Evolutionary conservation across 2,329 filamentous ascomycete species (phyloP).

Genomic region (Thermothelomyces thermophilus): DNA sequence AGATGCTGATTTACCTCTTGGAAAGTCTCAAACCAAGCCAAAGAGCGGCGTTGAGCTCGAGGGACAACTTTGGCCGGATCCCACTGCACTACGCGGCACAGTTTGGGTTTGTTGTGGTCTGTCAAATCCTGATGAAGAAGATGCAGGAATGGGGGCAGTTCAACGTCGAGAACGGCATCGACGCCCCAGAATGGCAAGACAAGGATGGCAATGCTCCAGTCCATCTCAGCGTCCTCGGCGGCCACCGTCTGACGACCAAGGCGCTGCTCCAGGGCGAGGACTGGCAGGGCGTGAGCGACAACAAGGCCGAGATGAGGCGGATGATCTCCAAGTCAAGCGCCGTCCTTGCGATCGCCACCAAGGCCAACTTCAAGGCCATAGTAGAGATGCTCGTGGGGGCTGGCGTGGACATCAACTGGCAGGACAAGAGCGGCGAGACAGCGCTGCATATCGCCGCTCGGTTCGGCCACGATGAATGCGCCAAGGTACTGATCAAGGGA

Average conservation of each 20-base stretch:
- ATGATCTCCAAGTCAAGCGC: conserved; percentile 75
- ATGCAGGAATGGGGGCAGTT: conserved; percentile 90
- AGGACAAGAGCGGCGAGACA: conserved; percentile 83
- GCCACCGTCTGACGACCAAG: conserved; percentile 79
- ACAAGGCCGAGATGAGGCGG: conserved; percentile 59
- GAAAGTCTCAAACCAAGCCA: conserved; percentile 64
- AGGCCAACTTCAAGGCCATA: conserved; percentile 77
- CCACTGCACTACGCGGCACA: conserved; percentile 92
- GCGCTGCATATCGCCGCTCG: conserved; percentile 87
- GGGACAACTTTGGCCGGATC: conserved; percentile 73
- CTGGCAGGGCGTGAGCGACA: conserved; percentile 58
- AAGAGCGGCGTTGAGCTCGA: conserved; percentile 57
- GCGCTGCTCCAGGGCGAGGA: conserved; percentile 74
- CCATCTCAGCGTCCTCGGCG: conserved; percentile 86
- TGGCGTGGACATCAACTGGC: conserved; percentile 88
- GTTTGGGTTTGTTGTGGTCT: conserved; percentile 88
- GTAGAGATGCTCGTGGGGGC: conserved; percentile 83
- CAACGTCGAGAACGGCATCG: conserved; percentile 76
- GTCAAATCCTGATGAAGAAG: conserved; percentile 75
- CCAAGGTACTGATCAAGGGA: conserved; percentile 66
- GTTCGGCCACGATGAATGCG: conserved; percentile 78
- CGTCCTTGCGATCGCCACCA: conserved; percentile 81
- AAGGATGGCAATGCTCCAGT: conserved; percentile 84
- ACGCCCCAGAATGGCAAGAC: conserved; percentile 85
- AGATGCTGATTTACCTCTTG: conserved; percentile 57